Base-by-base conservation (phyloP, 441 rosid genomes). In the Erodium trifolium region DNA sequence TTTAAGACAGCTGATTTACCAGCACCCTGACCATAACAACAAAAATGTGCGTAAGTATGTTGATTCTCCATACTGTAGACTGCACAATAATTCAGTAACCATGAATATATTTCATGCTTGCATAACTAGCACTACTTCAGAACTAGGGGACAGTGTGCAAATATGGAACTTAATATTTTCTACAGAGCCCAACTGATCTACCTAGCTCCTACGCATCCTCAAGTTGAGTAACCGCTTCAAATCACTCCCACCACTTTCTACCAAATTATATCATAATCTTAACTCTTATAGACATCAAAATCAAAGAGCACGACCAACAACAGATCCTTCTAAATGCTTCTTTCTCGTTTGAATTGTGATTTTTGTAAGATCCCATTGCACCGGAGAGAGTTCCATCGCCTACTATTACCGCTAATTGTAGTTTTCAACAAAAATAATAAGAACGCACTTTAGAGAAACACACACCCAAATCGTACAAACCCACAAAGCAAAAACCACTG, bases 1-100 rank as follows among this genome's bases (percentile, higher is more conserved):
- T 93, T 93, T 70, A 93, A 73, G 39, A 78, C 84, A 11, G 98
- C 98, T 78, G 98, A 93, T 82, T 93, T 93, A 60, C 98, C 98
- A 71, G 97, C 93, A 72, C 98, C 95, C 98, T 92, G 86, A 69
- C 68, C 75, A 68, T 27, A 67, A 62, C 76, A 70, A 34, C 63
- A 45, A 41, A 35, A 67, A 23, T 0, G 60, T 62, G 37, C 35
- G 27, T 19, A 11, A 62, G 37, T 29, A 18, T 59, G 18, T 29
- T 5, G 14, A 5, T 19, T 29, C 45, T 27, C 29, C 7, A n/a
- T 2, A 11, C 57, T 55, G n/a, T 27, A 34, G 23, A 70, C 43
- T 43, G 27, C 23, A 49, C 13, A 69, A 43, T 67, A 51, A 27
- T 12, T 47, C 53, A 11, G 53, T 47, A 47, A 47, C 53, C 53